phyloP scores from a whole-genome alignment of 2,329 filamentous ascomycete species.

The Colletotrichum gloeosporioides region DNA sequence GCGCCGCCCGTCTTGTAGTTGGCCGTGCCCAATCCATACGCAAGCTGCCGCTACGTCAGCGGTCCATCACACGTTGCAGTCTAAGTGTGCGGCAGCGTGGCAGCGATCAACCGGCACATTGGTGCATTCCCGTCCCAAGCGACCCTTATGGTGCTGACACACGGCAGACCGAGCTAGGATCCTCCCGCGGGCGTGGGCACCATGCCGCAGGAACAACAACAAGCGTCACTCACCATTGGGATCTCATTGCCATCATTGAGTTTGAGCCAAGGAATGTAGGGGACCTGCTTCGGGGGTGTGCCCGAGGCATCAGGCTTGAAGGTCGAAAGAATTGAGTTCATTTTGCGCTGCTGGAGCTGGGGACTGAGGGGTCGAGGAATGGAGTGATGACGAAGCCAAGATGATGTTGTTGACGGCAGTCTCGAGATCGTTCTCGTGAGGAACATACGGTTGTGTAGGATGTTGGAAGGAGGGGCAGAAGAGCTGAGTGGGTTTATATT shows the following conservation, averaged over 20 bases:
- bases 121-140: not conserved
- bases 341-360: constrained; percentile 25
- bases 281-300: constrained; percentile 43
- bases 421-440: not conserved
- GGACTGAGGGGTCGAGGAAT: not conserved
- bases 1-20: constrained; percentile 59
- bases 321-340: constrained; percentile 48
- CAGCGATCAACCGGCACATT: not conserved
- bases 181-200: not conserved
- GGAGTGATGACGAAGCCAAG: constrained; percentile 2
- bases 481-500: not conserved
- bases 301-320: constrained; percentile 45
- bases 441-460: not conserved
- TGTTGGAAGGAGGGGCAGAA: not conserved
- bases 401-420: not conserved
- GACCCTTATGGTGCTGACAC: not conserved
- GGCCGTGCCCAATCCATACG: constrained; percentile 76
- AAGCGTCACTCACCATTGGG: constrained; percentile 60
- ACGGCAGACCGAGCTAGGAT: not conserved
- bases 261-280: constrained; percentile 63
- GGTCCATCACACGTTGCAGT: not conserved
- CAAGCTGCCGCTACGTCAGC: constrained; percentile 53
- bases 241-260: constrained; percentile 78
- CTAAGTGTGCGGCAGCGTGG: not conserved
- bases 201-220: not conserved